Evolutionary conservation across 2,329 filamentous ascomycete species (phyloP).

Genomic region (Chalaropsis ovoidea): DNA sequence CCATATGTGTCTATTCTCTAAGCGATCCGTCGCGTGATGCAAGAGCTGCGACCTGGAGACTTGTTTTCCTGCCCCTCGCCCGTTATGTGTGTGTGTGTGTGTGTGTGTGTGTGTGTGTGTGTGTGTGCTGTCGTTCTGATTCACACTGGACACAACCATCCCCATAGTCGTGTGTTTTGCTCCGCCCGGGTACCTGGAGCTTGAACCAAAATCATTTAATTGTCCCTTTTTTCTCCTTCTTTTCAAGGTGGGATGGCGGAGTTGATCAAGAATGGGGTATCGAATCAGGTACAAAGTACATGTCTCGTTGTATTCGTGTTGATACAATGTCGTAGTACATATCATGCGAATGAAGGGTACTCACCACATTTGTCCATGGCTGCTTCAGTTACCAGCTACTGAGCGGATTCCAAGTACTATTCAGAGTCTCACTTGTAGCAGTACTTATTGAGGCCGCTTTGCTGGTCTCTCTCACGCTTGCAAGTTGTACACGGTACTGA

Average conservation of each 20-base stretch:
- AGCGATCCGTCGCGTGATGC: slow-evolving; percentile 8
- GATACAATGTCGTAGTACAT: not conserved
- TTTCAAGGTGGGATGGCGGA: not conserved
- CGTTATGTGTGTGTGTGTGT: not conserved
- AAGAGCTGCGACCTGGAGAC: not conserved
- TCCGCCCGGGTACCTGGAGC: not conserved
- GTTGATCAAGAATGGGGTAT: not conserved
- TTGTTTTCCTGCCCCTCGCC: not conserved
- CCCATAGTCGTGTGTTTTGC: not conserved
- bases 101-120: not conserved
- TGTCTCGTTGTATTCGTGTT: not conserved
- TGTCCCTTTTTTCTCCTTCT: not conserved
- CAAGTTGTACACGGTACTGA: not conserved
- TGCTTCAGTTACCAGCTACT: not conserved
- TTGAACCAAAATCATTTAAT: not conserved
- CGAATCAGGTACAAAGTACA: slow-evolving; percentile 1
- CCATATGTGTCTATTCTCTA: slow-evolving; percentile 7
- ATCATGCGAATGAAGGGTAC: not conserved
- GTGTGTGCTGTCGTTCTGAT: not conserved
- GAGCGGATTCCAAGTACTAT: no score
- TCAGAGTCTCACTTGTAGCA: not conserved
- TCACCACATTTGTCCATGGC: not conserved
- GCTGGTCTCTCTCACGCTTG: no score
- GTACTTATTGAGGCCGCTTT: no score
- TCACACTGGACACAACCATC: not conserved